Evolutionary conservation across 2,329 filamentous ascomycete genomes (phyloP).

Genomic region (Pyrenochaeta sp.): DNA sequence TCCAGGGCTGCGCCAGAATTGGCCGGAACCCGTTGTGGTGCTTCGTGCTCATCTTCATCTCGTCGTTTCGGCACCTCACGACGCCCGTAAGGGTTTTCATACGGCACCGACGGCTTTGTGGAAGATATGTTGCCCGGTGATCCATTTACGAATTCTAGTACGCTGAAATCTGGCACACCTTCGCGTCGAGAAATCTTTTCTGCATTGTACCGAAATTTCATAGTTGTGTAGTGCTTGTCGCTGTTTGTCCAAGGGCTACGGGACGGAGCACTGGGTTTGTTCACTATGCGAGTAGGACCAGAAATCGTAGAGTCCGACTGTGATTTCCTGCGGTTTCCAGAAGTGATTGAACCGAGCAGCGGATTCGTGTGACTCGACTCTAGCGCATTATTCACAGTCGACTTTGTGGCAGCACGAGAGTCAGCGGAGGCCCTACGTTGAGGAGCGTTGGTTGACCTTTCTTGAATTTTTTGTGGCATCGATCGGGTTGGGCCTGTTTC

Average conservation of each 20-base stretch:
- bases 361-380: no score
- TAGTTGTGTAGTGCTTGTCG: slow-evolving; percentile 23
- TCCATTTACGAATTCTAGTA: slow-evolving; percentile 34
- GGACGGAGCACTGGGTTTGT: slow-evolving; percentile 21
- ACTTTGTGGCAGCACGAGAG: no score
- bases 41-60: slow-evolving; percentile 17
- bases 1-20: slow-evolving; percentile 11
- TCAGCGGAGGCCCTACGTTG: no score
- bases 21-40: not conserved
- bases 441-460: no score
- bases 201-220: slow-evolving; percentile 24
- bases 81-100: slow-evolving; percentile 31
- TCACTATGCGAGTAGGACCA: no score
- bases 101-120: slow-evolving; percentile 1
- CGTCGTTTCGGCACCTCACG: no score
- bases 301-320: no score
- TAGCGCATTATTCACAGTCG: no score
- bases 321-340: no score
- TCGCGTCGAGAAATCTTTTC: slow-evolving; percentile 32
- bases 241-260: slow-evolving; percentile 21
- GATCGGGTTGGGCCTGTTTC: no score
- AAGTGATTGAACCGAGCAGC: no score
- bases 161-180: slow-evolving; percentile 30
- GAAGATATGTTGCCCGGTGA: slow-evolving; percentile 8
- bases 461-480: no score